Evolutionary conservation across 768 basidiomycete species (phyloP).

Genomic region (Trametes meyenii): DNA sequence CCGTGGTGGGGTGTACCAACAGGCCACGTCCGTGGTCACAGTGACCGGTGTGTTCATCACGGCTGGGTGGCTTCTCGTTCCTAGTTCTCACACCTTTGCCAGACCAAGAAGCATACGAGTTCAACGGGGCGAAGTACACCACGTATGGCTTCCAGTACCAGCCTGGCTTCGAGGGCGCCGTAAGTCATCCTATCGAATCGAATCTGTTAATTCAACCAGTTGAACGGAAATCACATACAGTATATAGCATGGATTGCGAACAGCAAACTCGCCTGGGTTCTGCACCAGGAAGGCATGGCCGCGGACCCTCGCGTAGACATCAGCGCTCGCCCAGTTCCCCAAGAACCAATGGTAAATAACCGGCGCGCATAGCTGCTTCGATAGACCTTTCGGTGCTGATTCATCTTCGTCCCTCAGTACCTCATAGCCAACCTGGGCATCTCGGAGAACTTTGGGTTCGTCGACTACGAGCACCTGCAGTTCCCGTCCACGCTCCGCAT

Average conservation of each 20-base stretch:
- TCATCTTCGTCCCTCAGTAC: constrained; percentile 38
- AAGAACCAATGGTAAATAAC: background rate
- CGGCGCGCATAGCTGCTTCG: background rate
- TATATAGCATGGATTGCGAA: constrained; percentile 85
- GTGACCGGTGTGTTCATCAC: background rate
- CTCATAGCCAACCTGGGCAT: constrained; percentile 62
- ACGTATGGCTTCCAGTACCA: constrained; percentile 83
- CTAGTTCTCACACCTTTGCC: constrained; percentile 30
- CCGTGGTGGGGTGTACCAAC: constrained; percentile 49
- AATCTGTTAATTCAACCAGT: background rate
- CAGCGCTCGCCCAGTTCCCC: constrained; percentile 59
- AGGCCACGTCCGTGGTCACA: background rate
- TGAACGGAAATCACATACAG: constrained; percentile 32
- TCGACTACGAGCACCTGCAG: constrained; percentile 53
- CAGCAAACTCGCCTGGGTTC: constrained; percentile 65
- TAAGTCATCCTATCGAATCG: constrained; percentile 36
- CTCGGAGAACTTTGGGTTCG: constrained; percentile 59
- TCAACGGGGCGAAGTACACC: constrained; percentile 54
- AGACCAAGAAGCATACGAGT: constrained; percentile 75
- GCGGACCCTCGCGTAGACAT: constrained; percentile 61
- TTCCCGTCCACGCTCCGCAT: constrained; percentile 65
- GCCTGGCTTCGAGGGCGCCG: constrained; percentile 62
- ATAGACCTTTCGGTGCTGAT: background rate
- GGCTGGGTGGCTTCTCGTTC: background rate
- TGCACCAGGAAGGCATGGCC: constrained; percentile 62